Base-by-base conservation (phyloP, 2,329 filamentous ascomycete species). In the Chlorencoelia australis region DNA sequence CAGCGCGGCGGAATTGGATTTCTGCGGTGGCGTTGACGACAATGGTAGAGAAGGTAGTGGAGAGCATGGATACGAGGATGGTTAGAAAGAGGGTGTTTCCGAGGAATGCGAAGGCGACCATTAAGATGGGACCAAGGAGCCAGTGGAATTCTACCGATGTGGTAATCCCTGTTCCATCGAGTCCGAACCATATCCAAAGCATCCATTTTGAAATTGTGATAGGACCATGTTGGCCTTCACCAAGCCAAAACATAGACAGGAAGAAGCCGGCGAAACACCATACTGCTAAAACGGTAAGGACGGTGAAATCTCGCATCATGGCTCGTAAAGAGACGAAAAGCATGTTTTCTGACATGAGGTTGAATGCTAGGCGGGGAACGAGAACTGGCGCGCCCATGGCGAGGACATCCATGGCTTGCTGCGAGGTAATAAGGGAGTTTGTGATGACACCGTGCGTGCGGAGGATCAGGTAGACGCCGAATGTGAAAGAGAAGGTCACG, bases 181-280 rank as follows among this genome's bases (percentile, higher is more conserved):
- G 71, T 2, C 85, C 85, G 53, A 93, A 91, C 85, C 85, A 93
- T 45, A 93, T 88, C 71, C 82, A 91, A 2, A 91, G 71, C 83
- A 93, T 89, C 85, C 85, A 93, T 59, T 88, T 87, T 29, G 76
- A 76, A 43, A 91, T 87, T 1, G 79, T 83, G 59, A 82, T 62
- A 4, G 78, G 59, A 34, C 70, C 63, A 35, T 81, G 75, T 1
- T 61, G 58, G 14, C 75, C 77, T 45, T 82, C 70, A 41, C 76
- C 75, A 7, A 93, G 72, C 84, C 85, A 91, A 22, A 79, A 69
- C 56, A 93, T 71, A 16, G 82, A 82, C 30, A 93, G 65, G 35
- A 91, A 59, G 58, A 93, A 91, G 3, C 85, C 85, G 29, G 75
- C 73, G 54, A 91, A 91, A 54, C 83, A 89, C 85, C 85, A 93